phyloP scores from a whole-genome alignment of 1,139 yeast species.

The Sugiyamaella pinicola region DNA sequence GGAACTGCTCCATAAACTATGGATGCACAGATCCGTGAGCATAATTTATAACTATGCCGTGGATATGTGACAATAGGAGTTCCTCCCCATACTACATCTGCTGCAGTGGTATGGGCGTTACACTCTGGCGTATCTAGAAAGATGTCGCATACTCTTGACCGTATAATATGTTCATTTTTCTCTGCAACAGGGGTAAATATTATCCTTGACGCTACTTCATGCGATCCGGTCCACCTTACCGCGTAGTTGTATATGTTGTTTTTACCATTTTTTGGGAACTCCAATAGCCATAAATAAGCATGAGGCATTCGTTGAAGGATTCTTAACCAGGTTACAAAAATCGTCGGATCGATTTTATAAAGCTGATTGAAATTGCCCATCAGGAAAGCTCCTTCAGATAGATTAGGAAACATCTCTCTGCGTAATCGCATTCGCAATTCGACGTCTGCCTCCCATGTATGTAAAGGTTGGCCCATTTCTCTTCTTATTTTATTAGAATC shows the following conservation, averaged over 20 bases:
- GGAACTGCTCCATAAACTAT: slow-evolving; percentile 37
- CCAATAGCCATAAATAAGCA: slow-evolving; percentile 41
- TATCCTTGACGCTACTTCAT: slow-evolving; percentile 34
- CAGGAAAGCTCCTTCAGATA: slow-evolving; percentile 36
- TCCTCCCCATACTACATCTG: slow-evolving; percentile 43
- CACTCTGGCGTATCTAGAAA: slow-evolving; percentile 44
- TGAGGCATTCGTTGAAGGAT: slow-evolving; percentile 37
- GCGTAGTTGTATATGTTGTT: slow-evolving; percentile 36
- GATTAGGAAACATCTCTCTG: slow-evolving; percentile 35
- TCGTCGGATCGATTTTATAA: slow-evolving; percentile 43
- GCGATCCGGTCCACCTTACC: slow-evolving; percentile 35
- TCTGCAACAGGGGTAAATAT: slow-evolving; percentile 43
- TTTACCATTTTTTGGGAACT: slow-evolving; percentile 41
- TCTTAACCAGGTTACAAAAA: slow-evolving; percentile 38
- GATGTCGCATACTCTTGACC: slow-evolving; percentile 41
- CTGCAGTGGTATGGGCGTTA: slow-evolving; percentile 45
- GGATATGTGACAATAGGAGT: slow-evolving; percentile 43
- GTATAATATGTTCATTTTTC: slow-evolving; percentile 39
- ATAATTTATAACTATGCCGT: slow-evolving; percentile 39
- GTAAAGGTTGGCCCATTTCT: slow-evolving; percentile 19
- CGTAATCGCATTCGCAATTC: slow-evolving; percentile 35
- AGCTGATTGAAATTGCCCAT: slow-evolving; percentile 44
- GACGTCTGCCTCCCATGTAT: slow-evolving; percentile 36
- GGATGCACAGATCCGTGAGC: slow-evolving; percentile 42
- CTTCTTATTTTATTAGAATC: slow-evolving; percentile 27